These are phyloP conservation scores for Leccinum aurantiacum DNA, from an alignment of 768 basidiomycete species.

Conservation along the genomic window DNA sequence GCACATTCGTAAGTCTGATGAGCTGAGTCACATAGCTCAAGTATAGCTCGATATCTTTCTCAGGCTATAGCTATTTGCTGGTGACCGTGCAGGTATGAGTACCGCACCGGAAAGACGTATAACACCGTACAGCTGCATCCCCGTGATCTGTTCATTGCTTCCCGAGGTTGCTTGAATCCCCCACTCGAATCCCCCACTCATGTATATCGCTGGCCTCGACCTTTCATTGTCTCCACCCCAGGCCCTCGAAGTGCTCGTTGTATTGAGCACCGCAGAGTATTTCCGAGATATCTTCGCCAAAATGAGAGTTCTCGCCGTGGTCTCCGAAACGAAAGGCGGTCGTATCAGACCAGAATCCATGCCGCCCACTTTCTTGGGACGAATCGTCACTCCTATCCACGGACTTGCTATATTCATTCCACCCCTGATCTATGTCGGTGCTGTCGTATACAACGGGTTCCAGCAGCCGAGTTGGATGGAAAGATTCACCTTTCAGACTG, in stretches of 20 bases:
- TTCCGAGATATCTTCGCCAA: neutral
- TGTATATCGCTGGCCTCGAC: slow-evolving; percentile 19
- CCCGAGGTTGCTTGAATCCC: no score
- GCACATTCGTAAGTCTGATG: no score
- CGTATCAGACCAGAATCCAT: slow-evolving; percentile 18
- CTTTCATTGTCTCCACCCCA: slow-evolving; percentile 6
- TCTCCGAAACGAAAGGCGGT: slow-evolving; percentile 16
- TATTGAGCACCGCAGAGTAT: slow-evolving; percentile 13
- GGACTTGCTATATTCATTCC: slow-evolving; percentile 15
- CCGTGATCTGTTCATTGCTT: no score
- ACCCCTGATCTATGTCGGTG: slow-evolving; percentile 27
- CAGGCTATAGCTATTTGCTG: no score
- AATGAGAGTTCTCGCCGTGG: neutral
- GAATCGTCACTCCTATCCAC: slow-evolving; percentile 29
- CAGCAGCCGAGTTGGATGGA: slow-evolving; percentile 33
- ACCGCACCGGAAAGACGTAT: no score
- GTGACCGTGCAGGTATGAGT: no score
- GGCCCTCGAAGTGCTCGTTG: slow-evolving; percentile 15
- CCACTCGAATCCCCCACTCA: neutral
- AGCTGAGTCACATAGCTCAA: no score
- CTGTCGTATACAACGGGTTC: slow-evolving; percentile 25
- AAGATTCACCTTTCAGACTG: slow-evolving; percentile 16
- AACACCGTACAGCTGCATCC: no score
- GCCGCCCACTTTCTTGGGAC: slow-evolving; percentile 17
- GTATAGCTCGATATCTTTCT: no score